phyloP scores from a whole-genome alignment of 805 yeast species.

The Spencermartinsiella europaea region DNA sequence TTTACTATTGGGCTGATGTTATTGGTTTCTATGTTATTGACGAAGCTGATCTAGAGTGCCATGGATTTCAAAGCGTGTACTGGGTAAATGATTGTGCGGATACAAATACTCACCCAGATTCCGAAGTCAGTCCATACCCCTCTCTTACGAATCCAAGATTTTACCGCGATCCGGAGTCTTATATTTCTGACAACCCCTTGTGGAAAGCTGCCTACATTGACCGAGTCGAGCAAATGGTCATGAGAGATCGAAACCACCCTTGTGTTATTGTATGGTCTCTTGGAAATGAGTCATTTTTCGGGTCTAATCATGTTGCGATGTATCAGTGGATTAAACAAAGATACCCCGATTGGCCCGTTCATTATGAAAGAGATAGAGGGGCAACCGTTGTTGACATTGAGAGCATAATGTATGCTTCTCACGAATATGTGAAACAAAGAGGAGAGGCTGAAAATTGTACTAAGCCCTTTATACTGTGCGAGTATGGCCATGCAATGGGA shows the following conservation, averaged over 20 bases:
- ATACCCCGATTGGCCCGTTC: constrained; percentile 32
- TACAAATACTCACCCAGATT: not conserved
- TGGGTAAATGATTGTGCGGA: not conserved
- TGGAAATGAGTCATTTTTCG: constrained; percentile 37
- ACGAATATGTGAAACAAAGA: constrained; percentile 23
- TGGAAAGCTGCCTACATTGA: constrained; percentile 35
- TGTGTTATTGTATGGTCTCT: constrained; percentile 36
- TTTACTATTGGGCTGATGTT: constrained; percentile 30
- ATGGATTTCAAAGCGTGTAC: constrained; percentile 27
- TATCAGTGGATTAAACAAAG: constrained; percentile 24
- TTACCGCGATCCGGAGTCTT: constrained; percentile 20
- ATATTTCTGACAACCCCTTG: constrained; percentile 30
- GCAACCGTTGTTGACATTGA: constrained; percentile 27
- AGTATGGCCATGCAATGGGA: constrained; percentile 38
- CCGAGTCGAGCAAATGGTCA: constrained; percentile 30
- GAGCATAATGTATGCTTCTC: constrained; percentile 32
- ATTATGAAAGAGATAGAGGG: constrained; percentile 32
- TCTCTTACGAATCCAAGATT: constrained; percentile 12
- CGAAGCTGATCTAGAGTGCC: constrained; percentile 37
- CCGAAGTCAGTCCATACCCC: not conserved
- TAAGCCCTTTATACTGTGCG: constrained; percentile 35
- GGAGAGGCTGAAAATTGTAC: constrained; percentile 17
- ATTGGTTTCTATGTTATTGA: constrained; percentile 35
- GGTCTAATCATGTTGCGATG: constrained; percentile 32
- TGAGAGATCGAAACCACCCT: constrained; percentile 34